Base-by-base conservation (phyloP, 306 rosid species). In the Sicyos edulis region DNA sequence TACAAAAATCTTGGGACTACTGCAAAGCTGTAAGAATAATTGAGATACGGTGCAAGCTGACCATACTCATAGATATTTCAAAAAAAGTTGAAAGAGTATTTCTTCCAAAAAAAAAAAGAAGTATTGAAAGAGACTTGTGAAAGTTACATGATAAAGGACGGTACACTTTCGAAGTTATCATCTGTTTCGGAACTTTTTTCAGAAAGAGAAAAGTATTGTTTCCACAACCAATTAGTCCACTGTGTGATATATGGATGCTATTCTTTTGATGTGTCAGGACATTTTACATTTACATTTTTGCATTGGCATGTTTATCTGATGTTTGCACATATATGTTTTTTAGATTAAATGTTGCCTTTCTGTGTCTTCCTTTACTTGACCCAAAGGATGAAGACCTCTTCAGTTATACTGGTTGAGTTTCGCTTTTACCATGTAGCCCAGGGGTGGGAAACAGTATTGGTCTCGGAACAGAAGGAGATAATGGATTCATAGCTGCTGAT, bases 401-500 rank as follows among this genome's bases (percentile, higher is more conserved):
- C 54, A 17, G 29, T 42, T 66, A 21, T 20, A 24, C 19, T 57
- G 22, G 8, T 49, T 29, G 21, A 78, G 29, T 14, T 44, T 47
- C 24, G 16, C 16, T 51, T 32, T 72, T 57, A 54, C 50, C 47
- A 45, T 59, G 83, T 80, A 85, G 86, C 50, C 68, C 80, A 56
- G 82, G 60, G 56, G 76, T 82, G 73, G 79, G 64, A 37, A 77
- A 80, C 14, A 21, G 32, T 42, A 49, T 78, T 44, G 79, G 76
- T 32, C 52, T 82, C 57, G 84, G 80, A 62, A 20, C 75, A 71
- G 74, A 73, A 71, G 77, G 74, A 70, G 72, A 29, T 45, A 70
- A 76, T 54, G 84, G 84, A 70, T 74, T 85, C 72, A 60, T 85
- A 52, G 84, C 84, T 42, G 84, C 74, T 63, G 88, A 85, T 65